These are phyloP conservation scores for Penicillium canariense DNA, from an alignment of 495 filamentous ascomycete genomes.

Conservation along the genomic window DNA sequence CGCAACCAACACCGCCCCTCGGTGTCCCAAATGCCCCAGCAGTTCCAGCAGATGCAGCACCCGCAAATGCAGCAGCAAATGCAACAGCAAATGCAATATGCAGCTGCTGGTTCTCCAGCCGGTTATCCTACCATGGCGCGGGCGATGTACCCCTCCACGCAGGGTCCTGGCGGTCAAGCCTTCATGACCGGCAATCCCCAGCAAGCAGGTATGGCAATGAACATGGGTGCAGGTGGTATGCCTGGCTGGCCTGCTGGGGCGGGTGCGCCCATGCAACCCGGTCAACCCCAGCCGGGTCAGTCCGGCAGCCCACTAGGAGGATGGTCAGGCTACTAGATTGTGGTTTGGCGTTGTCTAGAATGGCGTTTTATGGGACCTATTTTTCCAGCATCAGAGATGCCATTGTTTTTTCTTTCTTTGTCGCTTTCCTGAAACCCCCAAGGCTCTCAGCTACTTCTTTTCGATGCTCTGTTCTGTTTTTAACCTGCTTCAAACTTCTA, in stretches of 20 bases:
- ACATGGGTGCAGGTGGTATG: constrained; percentile 41
- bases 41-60: constrained; percentile 48
- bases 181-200: constrained; percentile 42
- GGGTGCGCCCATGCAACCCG: constrained; percentile 41
- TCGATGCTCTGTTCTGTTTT: constrained; percentile 17
- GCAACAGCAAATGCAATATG: constrained; percentile 33
- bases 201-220: constrained; percentile 40
- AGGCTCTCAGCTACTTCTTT: constrained; percentile 11
- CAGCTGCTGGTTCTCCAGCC: constrained; percentile 34
- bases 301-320: constrained; percentile 43
- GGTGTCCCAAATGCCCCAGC: constrained; percentile 42
- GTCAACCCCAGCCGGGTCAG: constrained; percentile 44
- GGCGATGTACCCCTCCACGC: constrained; percentile 43
- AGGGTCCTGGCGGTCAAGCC: constrained; percentile 38
- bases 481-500: constrained; percentile 4
- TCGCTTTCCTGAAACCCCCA: constrained; percentile 3
- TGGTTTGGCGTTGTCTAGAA: constrained; percentile 30
- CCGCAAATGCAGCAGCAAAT: constrained; percentile 59
- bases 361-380: constrained; percentile 24
- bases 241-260: constrained; percentile 40
- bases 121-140: constrained; percentile 40
- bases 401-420: constrained; percentile 17
- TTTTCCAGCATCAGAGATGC: constrained; percentile 17
- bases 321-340: constrained; percentile 44
- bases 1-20: constrained; percentile 45